These are phyloP conservation scores for Dysphania ambrosioides DNA, from an alignment of 148 eudicot genomes.

Conservation along the genomic window DNA sequence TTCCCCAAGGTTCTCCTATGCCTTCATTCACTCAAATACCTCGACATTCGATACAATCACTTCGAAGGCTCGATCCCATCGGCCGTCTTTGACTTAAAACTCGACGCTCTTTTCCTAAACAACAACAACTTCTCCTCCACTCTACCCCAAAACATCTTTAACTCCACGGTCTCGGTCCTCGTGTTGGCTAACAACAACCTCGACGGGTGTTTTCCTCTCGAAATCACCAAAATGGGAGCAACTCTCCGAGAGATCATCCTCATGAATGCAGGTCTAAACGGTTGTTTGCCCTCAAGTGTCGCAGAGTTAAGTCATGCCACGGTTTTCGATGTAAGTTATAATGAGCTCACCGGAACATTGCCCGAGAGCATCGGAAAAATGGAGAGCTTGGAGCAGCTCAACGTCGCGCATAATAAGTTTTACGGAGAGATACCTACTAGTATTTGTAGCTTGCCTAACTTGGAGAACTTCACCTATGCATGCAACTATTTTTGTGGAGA, in stretches of 20 bases:
- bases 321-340: constrained; percentile 60
- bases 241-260: constrained; percentile 56
- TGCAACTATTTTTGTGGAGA: constrained; percentile 51
- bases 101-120: constrained; percentile 67
- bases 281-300: constrained; percentile 53
- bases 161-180: constrained; percentile 57
- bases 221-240: constrained; percentile 46
- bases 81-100: constrained; percentile 40
- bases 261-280: constrained; percentile 34
- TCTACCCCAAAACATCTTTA: constrained; percentile 49
- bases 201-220: constrained; percentile 54
- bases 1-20: constrained; percentile 50
- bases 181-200: constrained; percentile 61
- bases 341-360: constrained; percentile 42
- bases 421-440: constrained; percentile 52
- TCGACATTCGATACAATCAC: constrained; percentile 61
- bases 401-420: constrained; percentile 55
- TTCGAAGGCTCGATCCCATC: constrained; percentile 52
- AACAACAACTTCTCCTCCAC: constrained; percentile 43
- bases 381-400: constrained; percentile 57
- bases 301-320: constrained; percentile 39
- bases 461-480: constrained; percentile 63
- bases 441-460: constrained; percentile 55
- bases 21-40: constrained; percentile 38
- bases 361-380: constrained; percentile 52